Conservation (phyloP, 2,329 filamentous ascomycete genomes). For the Elsinoe batatas region DNA sequence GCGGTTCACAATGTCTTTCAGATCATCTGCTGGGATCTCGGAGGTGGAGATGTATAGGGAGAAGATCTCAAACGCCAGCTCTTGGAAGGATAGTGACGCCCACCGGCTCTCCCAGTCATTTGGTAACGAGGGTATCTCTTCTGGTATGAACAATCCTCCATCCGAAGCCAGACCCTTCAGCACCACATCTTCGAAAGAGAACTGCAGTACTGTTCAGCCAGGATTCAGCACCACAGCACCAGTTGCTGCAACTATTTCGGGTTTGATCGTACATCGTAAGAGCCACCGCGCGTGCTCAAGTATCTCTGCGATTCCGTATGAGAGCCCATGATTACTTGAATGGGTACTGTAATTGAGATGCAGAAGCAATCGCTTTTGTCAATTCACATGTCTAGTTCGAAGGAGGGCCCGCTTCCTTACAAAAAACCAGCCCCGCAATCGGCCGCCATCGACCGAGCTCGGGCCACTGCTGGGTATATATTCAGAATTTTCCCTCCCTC, state of each 20-base stretch:
- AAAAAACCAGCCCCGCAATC: background rate
- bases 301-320: constrained; percentile 50
- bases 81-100: constrained; percentile 67
- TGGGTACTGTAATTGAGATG: background rate
- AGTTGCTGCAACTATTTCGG: constrained; percentile 1
- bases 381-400: too few species aligned
- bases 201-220: constrained; percentile 39
- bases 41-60: constrained; percentile 74
- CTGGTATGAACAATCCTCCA: constrained; percentile 81
- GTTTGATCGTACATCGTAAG: constrained; percentile 46
- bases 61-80: constrained; percentile 76
- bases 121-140: constrained; percentile 61
- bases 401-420: background rate
- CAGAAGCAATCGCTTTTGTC: background rate
- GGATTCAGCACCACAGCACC: constrained; percentile 19
- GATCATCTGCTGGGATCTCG: constrained; percentile 71
- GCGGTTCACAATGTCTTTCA: constrained; percentile 71
- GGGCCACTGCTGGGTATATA: constrained; percentile 8
- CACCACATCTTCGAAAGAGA: constrained; percentile 85
- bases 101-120: constrained; percentile 58
- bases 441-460: background rate
- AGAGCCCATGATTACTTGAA: constrained; percentile 22
- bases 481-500: constrained; percentile 5
- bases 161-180: constrained; percentile 80
- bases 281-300: constrained; percentile 53